Base-by-base conservation (phyloP, 257 asterid genomes). In the Euphrasia confusa region DNA sequence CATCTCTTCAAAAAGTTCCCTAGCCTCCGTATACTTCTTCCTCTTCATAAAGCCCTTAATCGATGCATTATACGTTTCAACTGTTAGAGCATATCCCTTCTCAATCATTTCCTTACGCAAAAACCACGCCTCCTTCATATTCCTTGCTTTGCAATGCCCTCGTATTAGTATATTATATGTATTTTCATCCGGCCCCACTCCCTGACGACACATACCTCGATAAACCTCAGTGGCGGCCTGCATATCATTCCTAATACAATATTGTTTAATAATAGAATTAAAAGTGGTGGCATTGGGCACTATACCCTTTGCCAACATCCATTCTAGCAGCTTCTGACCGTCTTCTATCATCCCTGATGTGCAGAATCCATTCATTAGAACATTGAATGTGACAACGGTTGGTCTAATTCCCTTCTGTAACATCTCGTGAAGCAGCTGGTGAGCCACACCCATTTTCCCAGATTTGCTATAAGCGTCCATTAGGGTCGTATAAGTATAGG, bases 91-190 rank as follows among this genome's bases (percentile, higher is more conserved):
- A 77, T 27, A 74, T 54, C 96, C 97, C 79, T 79, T 89, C 74
- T 74, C 83, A 55, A 75, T 78, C 86, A 85, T 77, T 66, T 87
- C 95, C 78, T 74, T 78, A 52, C 61, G 84, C 79, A 92, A 73
- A 80, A 75, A 92, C 94, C 94, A 89, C 5, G 95, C 92, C 79
- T 93, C 97, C 85, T 89, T 93, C 97, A 93, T 93, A 73, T 93
- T 93, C 78, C 99, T 87, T 53, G 88, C 94, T 71, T 83, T 93
- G 74, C 95, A 84, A 74, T 92, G 99, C 67, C 97, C 99, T 75
- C 85, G 81, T 73, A 89, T 74, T 69, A 92, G 50, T 74, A 89
- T 85, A 71, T 81, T 83, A 58, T 77, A 92, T 17, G 96, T 80
- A 67, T 79, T 84, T 66, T 63, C 86, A 75, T 87, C 72, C 32